Evolutionary conservation across 805 yeast species (phyloP), one percentile per base, ranked within the genome.

Genomic region (Saturnispora sanitii): DNA sequence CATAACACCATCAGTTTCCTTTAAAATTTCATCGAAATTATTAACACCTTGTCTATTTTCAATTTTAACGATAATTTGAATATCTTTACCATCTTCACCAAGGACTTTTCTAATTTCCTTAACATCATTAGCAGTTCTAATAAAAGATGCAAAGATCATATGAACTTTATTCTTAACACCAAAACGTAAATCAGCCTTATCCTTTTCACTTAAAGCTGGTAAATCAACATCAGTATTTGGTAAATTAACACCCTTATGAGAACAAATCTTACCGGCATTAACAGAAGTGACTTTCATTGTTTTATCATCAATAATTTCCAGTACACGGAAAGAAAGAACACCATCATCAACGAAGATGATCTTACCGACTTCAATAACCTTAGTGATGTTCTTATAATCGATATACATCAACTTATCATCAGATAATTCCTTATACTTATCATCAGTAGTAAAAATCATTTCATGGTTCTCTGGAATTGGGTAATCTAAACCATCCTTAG

Each of bases 1-100:
- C 98, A 92, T 92, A 61, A 92, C 96, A 75, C 97, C 98, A 65
- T 92, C 98, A 49, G 98, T 92, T 67, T 79, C 95, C 58, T 65
- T 65, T 64, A 92, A 79, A 62, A 92, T 92, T 49, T 85, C 96
- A 67, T 92, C 98, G 63, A 92, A 92, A 80, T 92, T 92, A 83
- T 92, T 88, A 59, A 92, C 97, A 77, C 98, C 98, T 71, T 92
- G 98, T 73, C 90, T 97, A 76, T 87, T 88, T 76, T 92, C 98
- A 64, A 92, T 90, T 78, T 92, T 92, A 64, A 86, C 82, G 57
- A 92, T 88, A 71, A 92, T 87, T 76, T 92, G 94, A 67, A 92
- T 84, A 60, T 85, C 83, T 68, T 80, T 81, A 64, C 98, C 98
- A 41, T 86, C 95, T 70, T 87, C 96, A 63, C 97, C 97, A 56